Conservation (phyloP, 768 basidiomycete genomes). For the Mycena floridula region DNA sequence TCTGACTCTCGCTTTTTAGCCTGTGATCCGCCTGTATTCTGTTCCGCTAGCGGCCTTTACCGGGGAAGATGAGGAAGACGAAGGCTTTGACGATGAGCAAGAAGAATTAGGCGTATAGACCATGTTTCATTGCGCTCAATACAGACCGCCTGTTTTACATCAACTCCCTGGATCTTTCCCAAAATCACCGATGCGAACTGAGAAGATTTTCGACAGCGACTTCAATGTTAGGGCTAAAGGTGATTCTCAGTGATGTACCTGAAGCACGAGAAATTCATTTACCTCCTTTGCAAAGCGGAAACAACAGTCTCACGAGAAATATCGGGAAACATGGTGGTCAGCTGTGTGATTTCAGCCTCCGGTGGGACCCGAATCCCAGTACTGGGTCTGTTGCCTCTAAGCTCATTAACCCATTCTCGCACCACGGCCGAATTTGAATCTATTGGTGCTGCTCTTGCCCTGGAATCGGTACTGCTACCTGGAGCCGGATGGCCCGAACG, state of each 20-base stretch:
- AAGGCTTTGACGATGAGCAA: slow-evolving; percentile 28
- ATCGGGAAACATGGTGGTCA: slow-evolving; percentile 83
- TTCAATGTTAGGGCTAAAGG: slow-evolving; percentile 66
- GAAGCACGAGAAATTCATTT: slow-evolving; percentile 14
- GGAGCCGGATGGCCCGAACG: slow-evolving; percentile 32
- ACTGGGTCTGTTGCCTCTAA: slow-evolving; percentile 47
- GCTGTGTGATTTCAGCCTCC: slow-evolving; percentile 68
- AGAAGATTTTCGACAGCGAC: slow-evolving; percentile 77
- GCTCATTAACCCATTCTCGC: slow-evolving; percentile 74
- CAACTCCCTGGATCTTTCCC: too few species aligned
- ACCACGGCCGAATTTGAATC: slow-evolving; percentile 50
- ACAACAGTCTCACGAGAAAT: slow-evolving; percentile 67
- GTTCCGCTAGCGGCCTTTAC: slow-evolving; percentile 89
- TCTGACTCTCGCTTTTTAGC: slow-evolving; percentile 40
- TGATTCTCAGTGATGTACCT: slow-evolving; percentile 2
- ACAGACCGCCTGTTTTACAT: too few species aligned
- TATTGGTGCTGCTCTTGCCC: slow-evolving; percentile 16
- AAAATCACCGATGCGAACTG: slow-evolving; percentile 37
- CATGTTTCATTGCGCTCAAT: not conserved
- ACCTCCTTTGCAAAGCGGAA: slow-evolving; percentile 80
- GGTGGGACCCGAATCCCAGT: slow-evolving; percentile 63
- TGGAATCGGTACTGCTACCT: slow-evolving; percentile 10
- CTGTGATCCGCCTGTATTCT: slow-evolving; percentile 88
- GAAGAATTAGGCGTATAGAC: slow-evolving; percentile 3
- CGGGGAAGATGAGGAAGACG: slow-evolving; percentile 66